Conservation (phyloP, 768 basidiomycete species). For the Tubosaeta sp. region DNA sequence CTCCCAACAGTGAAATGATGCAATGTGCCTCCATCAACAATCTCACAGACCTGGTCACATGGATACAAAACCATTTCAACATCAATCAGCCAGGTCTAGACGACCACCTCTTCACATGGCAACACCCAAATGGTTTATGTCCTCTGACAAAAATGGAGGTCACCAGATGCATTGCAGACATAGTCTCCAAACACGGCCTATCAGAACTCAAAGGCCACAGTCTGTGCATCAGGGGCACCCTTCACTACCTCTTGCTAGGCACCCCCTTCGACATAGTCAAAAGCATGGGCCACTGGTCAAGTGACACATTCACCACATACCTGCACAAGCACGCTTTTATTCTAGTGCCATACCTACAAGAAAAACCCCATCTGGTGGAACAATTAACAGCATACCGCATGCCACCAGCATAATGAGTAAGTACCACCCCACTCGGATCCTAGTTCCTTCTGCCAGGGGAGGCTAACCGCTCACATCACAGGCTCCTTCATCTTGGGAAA, state of each 20-base stretch:
- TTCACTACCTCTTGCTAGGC: slow-evolving; percentile 25
- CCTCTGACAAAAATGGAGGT: background rate
- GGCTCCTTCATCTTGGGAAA: too few species aligned
- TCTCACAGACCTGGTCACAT: background rate
- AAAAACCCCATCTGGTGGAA: background rate
- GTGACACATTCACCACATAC: slow-evolving; percentile 29
- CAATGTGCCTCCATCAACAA: background rate
- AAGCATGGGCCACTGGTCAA: slow-evolving; percentile 32
- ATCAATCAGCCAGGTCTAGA: background rate
- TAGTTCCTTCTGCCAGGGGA: too few species aligned
- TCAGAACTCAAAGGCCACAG: slow-evolving; percentile 19
- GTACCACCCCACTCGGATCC: too few species aligned
- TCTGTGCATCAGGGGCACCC: slow-evolving; percentile 28
- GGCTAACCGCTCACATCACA: too few species aligned
- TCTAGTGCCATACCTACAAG: background rate
- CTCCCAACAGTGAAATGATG: background rate
- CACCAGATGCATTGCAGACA: background rate
- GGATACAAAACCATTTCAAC: background rate
- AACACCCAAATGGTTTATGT: background rate
- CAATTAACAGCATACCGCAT: too few species aligned
- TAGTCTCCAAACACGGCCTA: background rate
- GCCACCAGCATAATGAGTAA: too few species aligned
- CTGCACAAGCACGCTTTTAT: slow-evolving; percentile 23
- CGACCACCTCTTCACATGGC: slow-evolving; percentile 1
- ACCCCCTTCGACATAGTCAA: slow-evolving; percentile 32